phyloP scores from a whole-genome alignment of 441 rosid genomes.

The Euphorbia celastroides region DNA sequence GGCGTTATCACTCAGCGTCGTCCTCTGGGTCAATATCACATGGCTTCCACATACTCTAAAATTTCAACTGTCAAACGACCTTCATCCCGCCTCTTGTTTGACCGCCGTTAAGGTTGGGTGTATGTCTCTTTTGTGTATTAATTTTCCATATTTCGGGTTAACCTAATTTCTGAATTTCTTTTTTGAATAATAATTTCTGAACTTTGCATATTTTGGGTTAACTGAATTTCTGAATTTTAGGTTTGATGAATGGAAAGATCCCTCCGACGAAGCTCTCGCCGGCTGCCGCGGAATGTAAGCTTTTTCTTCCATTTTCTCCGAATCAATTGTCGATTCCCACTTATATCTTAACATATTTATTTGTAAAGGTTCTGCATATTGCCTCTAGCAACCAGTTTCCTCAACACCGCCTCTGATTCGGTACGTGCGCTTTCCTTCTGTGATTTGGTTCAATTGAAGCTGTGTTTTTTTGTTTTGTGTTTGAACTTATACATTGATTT shows the following conservation, averaged over 20 bases:
- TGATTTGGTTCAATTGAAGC: not conserved
- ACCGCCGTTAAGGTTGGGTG: conserved; percentile 67
- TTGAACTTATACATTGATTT: no score
- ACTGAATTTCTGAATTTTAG: no score
- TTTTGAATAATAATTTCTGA: no score
- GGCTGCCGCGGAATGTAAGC: no score
- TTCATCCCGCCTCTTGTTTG: conserved; percentile 41
- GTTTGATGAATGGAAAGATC: no score
- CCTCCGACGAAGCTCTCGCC: no score
- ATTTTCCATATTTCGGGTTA: no score
- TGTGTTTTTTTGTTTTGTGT: not conserved
- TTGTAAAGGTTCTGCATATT: conserved; percentile 45
- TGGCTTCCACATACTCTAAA: conserved; percentile 4
- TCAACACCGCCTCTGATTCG: conserved; percentile 35
- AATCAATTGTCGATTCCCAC: not conserved
- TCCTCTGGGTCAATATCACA: no score
- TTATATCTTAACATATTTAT: not conserved
- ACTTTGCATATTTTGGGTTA: no score
- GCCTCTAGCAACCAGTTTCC: conserved; percentile 42
- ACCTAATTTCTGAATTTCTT: no score
- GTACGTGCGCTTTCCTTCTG: conserved; percentile 17
- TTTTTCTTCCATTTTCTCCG: no score
- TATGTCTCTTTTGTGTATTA: conserved; percentile 8
- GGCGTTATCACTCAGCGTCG: no score
- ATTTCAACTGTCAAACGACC: conserved; percentile 5